These are phyloP conservation scores for Picea glauca DNA, from an alignment of 75 land plant species.

Conservation along the genomic window DNA sequence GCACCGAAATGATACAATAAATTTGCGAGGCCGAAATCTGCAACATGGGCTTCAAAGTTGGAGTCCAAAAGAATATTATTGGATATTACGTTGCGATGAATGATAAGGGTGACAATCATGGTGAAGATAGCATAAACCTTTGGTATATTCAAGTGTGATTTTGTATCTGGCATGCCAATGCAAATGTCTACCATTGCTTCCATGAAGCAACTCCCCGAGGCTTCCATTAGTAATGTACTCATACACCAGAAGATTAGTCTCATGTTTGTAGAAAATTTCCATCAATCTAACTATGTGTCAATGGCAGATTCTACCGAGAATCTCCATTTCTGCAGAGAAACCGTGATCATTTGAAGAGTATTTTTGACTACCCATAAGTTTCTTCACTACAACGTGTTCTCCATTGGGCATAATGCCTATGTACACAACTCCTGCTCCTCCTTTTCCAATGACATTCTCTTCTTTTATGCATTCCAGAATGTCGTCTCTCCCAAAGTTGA, in stretches of 20 bases:
- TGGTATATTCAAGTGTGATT: slow-evolving; percentile 57
- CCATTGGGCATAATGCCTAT: slow-evolving; percentile 61
- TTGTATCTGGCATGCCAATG: slow-evolving; percentile 60
- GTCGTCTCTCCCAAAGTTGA: slow-evolving; percentile 41
- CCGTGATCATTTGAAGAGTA: slow-evolving; percentile 47
- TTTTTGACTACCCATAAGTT: slow-evolving; percentile 30
- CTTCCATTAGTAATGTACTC: slow-evolving; percentile 77
- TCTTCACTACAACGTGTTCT: slow-evolving; percentile 73
- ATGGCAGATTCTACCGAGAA: slow-evolving; percentile 68
- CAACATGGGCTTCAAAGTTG: slow-evolving; percentile 66
- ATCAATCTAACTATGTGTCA: slow-evolving; percentile 65
- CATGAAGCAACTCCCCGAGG: slow-evolving; percentile 62
- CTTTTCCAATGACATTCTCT: slow-evolving; percentile 64
- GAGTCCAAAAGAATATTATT: slow-evolving; percentile 63
- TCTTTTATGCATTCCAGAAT: slow-evolving; percentile 40
- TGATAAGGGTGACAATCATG: slow-evolving; percentile 77
- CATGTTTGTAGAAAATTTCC: slow-evolving; percentile 58
- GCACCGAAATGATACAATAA: too few relatives aligned
- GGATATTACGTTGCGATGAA: slow-evolving; percentile 66
- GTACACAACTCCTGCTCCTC: slow-evolving; percentile 81
- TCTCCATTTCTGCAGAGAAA: slow-evolving; percentile 57
- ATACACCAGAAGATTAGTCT: slow-evolving; percentile 61
- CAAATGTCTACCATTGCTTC: slow-evolving; percentile 47
- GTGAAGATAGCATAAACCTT: slow-evolving; percentile 70
- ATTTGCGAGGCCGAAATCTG: slow-evolving; percentile 47